These are phyloP conservation scores for Rutstroemia sp. DNA, from an alignment of 2,329 filamentous ascomycete genomes.

Conservation along the genomic window DNA sequence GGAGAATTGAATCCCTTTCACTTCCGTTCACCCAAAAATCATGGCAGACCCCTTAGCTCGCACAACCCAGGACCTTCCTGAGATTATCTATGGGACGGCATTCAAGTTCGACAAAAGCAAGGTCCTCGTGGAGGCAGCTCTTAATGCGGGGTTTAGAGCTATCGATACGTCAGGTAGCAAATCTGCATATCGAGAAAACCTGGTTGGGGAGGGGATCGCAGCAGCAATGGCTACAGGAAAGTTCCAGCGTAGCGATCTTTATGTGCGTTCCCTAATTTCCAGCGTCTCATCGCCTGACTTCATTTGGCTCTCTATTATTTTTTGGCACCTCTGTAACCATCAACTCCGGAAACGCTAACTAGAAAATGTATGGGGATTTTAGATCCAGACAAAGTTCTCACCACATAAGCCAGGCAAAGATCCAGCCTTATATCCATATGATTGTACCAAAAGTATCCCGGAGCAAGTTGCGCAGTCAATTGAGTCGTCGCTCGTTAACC, in stretches of 20 bases:
- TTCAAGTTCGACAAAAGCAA: conserved; percentile 70
- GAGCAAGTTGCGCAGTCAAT: conserved; percentile 63
- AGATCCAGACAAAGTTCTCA: conserved; percentile 80
- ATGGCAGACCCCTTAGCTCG: too few relatives aligned
- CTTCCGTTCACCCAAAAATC: too few relatives aligned
- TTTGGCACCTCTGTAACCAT: background rate
- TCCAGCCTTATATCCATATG: conserved; percentile 53
- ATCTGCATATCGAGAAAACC: conserved; percentile 66
- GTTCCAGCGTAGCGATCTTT: conserved; percentile 54
- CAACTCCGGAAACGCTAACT: background rate
- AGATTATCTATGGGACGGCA: conserved; percentile 71
- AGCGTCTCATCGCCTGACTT: background rate
- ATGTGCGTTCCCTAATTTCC: conserved; percentile 38
- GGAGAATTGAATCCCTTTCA: too few relatives aligned
- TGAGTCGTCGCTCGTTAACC: conserved; percentile 54
- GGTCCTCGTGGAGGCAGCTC: conserved; percentile 59
- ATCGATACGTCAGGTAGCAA: conserved; percentile 76
- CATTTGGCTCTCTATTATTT: too few relatives aligned
- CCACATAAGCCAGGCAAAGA: conserved; percentile 48
- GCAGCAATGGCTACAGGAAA: conserved; percentile 51
- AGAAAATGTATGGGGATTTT: background rate
- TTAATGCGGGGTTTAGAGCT: conserved; percentile 62
- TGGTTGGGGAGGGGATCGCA: conserved; percentile 61
- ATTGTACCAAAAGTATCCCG: conserved; percentile 46
- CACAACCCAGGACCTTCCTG: conserved; percentile 32